These are phyloP conservation scores for Firmiana major DNA, from an alignment of 345 rosid species.

Conservation along the genomic window DNA sequence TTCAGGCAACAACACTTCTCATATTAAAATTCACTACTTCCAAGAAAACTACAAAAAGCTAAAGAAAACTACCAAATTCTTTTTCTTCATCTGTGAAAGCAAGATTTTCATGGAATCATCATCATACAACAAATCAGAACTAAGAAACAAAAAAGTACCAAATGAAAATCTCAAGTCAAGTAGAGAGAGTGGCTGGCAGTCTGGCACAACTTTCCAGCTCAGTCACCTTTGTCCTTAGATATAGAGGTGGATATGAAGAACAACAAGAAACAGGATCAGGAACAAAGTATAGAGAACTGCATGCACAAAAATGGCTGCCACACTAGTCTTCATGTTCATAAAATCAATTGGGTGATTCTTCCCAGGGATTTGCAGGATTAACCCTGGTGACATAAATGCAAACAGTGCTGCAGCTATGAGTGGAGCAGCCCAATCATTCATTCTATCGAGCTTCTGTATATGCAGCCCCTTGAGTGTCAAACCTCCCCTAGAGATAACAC, in stretches of 20 bases:
- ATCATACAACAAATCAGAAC: background rate
- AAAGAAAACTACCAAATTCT: background rate
- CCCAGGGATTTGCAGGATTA: slow-evolving; percentile 70
- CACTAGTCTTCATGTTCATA: slow-evolving; percentile 80
- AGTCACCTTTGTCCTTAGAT: slow-evolving; percentile 19
- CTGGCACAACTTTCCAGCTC: background rate
- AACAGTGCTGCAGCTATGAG: slow-evolving; percentile 84
- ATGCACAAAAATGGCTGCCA: slow-evolving; percentile 71
- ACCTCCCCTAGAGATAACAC: too few relatives aligned
- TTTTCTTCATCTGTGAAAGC: too few relatives aligned
- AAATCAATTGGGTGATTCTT: slow-evolving; percentile 63
- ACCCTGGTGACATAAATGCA: slow-evolving; percentile 72
- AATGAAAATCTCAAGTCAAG: background rate
- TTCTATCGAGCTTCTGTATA: slow-evolving; percentile 9
- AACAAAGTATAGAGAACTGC: slow-evolving; percentile 63
- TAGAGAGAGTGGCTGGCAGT: background rate
- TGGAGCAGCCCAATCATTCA: slow-evolving; percentile 80
- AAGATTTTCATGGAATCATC: background rate
- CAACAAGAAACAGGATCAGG: slow-evolving; percentile 60
- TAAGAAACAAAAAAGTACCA: background rate
- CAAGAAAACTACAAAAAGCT: background rate
- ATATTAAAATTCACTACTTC: background rate
- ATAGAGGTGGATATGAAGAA: slow-evolving; percentile 72
- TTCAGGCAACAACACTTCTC: too few relatives aligned
- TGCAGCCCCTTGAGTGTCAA: too few relatives aligned